Evolutionary conservation across 148 eudicot genomes (phyloP), one percentile per base, ranked within the genome.

Genomic region (Chenopodium suecicum): DNA sequence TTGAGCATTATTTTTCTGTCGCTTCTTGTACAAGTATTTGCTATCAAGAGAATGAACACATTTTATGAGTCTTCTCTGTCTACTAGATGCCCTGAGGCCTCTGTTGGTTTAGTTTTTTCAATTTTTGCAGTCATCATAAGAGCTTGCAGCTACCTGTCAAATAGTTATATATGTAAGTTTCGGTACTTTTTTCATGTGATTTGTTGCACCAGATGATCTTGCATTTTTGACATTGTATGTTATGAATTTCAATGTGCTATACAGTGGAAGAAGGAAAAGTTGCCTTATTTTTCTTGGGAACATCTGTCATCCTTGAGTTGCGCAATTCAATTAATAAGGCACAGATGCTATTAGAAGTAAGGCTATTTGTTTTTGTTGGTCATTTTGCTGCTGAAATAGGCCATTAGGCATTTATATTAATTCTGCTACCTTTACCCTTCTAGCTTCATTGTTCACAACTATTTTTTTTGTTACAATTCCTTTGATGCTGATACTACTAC

Each of bases 181-280:
- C 71, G 13, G 56, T 46, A 14, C 13, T 54, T n/a, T 9, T 8
- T 8, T 58, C 3, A 50, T 46, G 65, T 74, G 48, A 63, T 68
- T 81, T 82, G 27, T 73, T 73, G 62, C 52, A 82, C 69, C 47
- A 32, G 3, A 71, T 66, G 56, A 77, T 81, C 69, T 78, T 56
- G 31, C 74, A 50, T 70, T 69, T 62, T 54, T 83, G 79, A 82
- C 44, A 46, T 81, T 63, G 56, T 80, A 69, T 56, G 79, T 37
- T 44, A n/a, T 44, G 72, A 71, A 31, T 72, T 75, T 70, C 78
- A 83, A 73, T 79, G 80, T 68, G 48, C 73, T 86, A 77, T 67
- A 68, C 90, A 96, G 99, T 97, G 91, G 99, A 92, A 86, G 98
- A 97, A 91, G 99, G 98, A 78, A 94, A 90, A 82, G 95, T 90